Evolutionary conservation across 2,329 filamentous ascomycete species (phyloP).

Genomic region (Colletotrichum brevisporum): DNA sequence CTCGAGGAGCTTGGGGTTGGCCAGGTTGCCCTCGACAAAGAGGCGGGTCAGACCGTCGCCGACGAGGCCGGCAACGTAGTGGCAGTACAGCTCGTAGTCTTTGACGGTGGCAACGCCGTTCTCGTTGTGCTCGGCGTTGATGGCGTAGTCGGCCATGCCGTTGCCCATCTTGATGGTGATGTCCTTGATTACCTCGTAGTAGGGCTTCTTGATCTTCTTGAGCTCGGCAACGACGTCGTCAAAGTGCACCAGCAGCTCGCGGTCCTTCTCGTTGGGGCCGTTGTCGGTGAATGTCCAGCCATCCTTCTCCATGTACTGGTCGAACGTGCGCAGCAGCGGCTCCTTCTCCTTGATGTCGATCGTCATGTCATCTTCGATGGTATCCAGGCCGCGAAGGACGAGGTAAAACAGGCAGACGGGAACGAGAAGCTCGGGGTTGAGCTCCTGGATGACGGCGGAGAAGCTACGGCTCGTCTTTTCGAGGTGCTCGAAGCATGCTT

Average conservation of each 20-base stretch:
- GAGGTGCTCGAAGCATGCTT: conserved; percentile 89
- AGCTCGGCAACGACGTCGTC: conserved; percentile 88
- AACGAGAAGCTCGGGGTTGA: conserved; percentile 93
- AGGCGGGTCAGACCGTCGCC: conserved; percentile 92
- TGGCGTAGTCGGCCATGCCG: conserved; percentile 96
- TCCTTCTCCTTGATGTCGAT: conserved; percentile 86
- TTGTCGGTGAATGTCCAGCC: conserved; percentile 93
- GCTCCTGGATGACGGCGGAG: conserved; percentile 91
- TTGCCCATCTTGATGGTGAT: conserved; percentile 97
- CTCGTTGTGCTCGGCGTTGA: conserved; percentile 84
- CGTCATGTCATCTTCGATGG: conserved; percentile 99
- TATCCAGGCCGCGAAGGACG: conserved; percentile 91
- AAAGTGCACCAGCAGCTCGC: conserved; percentile 92
- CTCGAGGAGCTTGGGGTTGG: conserved; percentile 86
- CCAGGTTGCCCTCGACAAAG: conserved; percentile 89
- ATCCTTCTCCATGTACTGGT: conserved; percentile 82
- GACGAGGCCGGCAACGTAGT: conserved; percentile 98
- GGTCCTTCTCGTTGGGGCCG: conserved; percentile 93
- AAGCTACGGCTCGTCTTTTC: conserved; percentile 94
- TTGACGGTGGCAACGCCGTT: conserved; percentile 86
- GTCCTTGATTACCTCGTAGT: conserved; percentile 89
- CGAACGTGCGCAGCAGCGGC: conserved; percentile 86
- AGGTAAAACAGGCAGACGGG: conserved; percentile 95
- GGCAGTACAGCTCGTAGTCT: conserved; percentile 97
- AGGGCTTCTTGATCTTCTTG: conserved; percentile 87